These are phyloP conservation scores for Mrakiaceae sp. DNA, from an alignment of 1,284 basidiomycete genomes.

Conservation along the genomic window DNA sequence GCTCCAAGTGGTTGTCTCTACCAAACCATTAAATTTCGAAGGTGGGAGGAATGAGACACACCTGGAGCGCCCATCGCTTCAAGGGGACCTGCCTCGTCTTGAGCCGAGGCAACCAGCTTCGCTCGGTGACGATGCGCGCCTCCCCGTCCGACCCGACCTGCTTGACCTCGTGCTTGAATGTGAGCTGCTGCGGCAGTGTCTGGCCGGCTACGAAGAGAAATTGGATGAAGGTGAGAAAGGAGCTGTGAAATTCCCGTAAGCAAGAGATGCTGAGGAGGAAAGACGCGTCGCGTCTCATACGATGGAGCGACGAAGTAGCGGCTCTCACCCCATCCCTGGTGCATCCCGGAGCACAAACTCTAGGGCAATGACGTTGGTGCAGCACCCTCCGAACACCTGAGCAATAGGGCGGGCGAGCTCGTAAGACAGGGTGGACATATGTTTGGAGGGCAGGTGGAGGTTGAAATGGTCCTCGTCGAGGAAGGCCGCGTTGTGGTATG, in stretches of 20 bases:
- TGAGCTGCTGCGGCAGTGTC: slow-evolving; percentile 29
- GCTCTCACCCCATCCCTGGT: slow-evolving; percentile 50
- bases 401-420: too few species aligned
- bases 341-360: slow-evolving; percentile 51
- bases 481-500: too few species aligned
- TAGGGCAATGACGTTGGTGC: slow-evolving; percentile 39
- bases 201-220: slow-evolving; percentile 60
- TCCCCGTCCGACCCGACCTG: neutral
- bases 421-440: too few species aligned
- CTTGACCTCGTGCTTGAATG: slow-evolving; percentile 14
- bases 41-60: slow-evolving; percentile 51
- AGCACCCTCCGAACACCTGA: neutral
- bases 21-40: neutral
- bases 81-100: slow-evolving; percentile 60
- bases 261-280: slow-evolving; percentile 53
- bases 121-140: slow-evolving; percentile 17
- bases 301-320: neutral
- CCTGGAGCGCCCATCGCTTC: slow-evolving; percentile 64
- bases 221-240: slow-evolving; percentile 74
- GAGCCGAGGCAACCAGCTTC: slow-evolving; percentile 36
- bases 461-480: too few species aligned
- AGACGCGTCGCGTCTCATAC: slow-evolving; percentile 51
- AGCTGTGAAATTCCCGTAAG: slow-evolving; percentile 29
- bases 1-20: too few species aligned
- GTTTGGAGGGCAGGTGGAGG: too few species aligned